Conservation (phyloP, 148 eudicot species). For the Persicaria maculosa region DNA sequence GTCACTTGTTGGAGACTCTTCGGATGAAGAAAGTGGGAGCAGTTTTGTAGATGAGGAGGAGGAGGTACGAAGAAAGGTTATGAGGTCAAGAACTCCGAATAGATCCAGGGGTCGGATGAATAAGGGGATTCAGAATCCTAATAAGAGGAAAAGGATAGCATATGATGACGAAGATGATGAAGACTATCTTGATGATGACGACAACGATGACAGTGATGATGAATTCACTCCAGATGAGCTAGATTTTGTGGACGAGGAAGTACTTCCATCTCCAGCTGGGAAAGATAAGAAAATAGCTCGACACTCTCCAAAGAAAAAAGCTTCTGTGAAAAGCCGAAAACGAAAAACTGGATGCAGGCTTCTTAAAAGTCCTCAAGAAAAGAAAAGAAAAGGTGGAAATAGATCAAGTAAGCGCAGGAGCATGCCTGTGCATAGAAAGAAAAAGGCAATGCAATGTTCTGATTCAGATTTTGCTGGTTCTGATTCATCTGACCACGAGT, state of each 20-base stretch:
- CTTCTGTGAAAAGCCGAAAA: constrained; percentile 20
- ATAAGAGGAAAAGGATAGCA: neutral
- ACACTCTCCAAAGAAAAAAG: constrained; percentile 26
- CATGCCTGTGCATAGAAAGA: constrained; percentile 32
- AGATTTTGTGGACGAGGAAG: constrained; percentile 44
- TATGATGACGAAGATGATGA: constrained; percentile 5
- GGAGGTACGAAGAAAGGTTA: constrained; percentile 23
- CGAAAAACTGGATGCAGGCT: constrained; percentile 30
- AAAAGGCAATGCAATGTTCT: constrained; percentile 31
- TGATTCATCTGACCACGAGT: constrained; percentile 64
- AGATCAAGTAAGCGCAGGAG: constrained; percentile 23
- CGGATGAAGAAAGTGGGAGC: constrained; percentile 48
- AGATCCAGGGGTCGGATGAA: neutral
- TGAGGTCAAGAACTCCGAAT: neutral
- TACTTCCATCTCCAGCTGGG: constrained; percentile 17
- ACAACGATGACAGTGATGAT: constrained; percentile 41
- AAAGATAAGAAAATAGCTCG: constrained; percentile 31
- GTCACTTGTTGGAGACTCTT: constrained; percentile 63
- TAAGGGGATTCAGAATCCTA: neutral
- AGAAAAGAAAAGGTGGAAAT: constrained; percentile 24
- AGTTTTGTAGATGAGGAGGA: constrained; percentile 36
- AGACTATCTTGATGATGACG: constrained; percentile 15
- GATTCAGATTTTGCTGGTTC: constrained; percentile 67
- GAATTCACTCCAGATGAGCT: constrained; percentile 52
- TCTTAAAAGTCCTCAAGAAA: constrained; percentile 23